Evolutionary conservation across 2,329 filamentous ascomycete genomes (phyloP).

Genomic region (Dactylellina sp.): DNA sequence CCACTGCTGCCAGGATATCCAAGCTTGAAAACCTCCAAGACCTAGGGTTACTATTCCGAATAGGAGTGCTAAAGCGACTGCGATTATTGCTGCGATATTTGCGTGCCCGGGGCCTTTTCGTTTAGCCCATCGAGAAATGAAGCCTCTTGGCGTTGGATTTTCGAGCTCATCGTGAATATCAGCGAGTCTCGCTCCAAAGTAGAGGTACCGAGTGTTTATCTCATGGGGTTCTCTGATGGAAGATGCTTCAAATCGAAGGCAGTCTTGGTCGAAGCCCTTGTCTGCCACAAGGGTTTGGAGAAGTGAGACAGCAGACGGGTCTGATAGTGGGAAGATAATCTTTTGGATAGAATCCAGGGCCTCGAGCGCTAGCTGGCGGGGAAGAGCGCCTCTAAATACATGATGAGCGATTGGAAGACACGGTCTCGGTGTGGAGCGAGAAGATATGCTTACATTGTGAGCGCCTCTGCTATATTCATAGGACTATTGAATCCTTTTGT

Average conservation of each 20-base stretch:
- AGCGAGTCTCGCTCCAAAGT: conserved; percentile 47
- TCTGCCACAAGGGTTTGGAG: conserved; percentile 25
- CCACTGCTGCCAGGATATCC: conserved; percentile 48
- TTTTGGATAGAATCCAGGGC: conserved; percentile 59
- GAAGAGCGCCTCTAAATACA: conserved; percentile 40
- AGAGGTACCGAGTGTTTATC: conserved; percentile 42
- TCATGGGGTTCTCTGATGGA: conserved; percentile 33
- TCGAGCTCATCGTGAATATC: conserved; percentile 50
- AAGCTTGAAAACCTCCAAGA: conserved; percentile 43
- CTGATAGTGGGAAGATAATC: conserved; percentile 59
- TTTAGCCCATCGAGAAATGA: conserved; percentile 49
- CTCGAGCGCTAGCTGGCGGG: conserved; percentile 60
- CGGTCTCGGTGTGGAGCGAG: neutral
- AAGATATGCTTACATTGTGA: conserved; percentile 24
- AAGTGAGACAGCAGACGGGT: conserved; percentile 32
- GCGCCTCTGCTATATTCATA: conserved; percentile 36
- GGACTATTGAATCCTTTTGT: conserved; percentile 22
- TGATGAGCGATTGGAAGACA: neutral
- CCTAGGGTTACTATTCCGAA: conserved; percentile 38
- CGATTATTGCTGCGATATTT: conserved; percentile 36
- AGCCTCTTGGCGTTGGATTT: conserved; percentile 45
- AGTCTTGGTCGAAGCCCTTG: conserved; percentile 41
- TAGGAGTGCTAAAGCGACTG: conserved; percentile 25
- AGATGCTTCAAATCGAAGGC: conserved; percentile 47
- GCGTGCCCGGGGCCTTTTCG: conserved; percentile 41